These are phyloP conservation scores for Annulohypoxylon maeteangense DNA, from an alignment of 495 filamentous ascomycete species.

Conservation along the genomic window DNA sequence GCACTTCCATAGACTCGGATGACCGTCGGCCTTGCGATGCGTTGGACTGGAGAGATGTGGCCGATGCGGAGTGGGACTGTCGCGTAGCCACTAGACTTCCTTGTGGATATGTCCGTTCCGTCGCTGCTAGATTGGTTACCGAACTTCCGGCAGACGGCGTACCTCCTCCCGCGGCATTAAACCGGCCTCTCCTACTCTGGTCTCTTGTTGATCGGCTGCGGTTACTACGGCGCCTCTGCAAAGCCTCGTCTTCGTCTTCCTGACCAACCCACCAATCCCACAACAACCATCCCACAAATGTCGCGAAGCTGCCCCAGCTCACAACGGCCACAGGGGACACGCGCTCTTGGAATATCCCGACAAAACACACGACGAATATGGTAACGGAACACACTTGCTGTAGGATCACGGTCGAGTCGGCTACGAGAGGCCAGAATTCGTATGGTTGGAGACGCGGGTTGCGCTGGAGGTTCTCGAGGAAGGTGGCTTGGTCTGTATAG, in stretches of 20 bases:
- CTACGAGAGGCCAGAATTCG: constrained; percentile 96
- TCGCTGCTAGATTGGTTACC: constrained; percentile 49
- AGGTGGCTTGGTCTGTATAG: constrained; percentile 95
- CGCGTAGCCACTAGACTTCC: constrained; percentile 30
- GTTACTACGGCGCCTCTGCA: constrained; percentile 46
- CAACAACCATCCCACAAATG: constrained; percentile 86
- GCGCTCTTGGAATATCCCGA: constrained; percentile 85
- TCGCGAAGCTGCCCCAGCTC: constrained; percentile 81
- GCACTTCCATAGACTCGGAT: constrained; percentile 38
- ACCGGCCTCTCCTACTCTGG: constrained; percentile 43
- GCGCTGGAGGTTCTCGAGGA: constrained; percentile 93
- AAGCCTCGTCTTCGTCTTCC: constrained; percentile 55
- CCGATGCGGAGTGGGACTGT: constrained; percentile 47
- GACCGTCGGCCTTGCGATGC: constrained; percentile 47
- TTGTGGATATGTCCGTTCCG: constrained; percentile 41
- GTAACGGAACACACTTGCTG: constrained; percentile 95
- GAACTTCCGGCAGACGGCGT: constrained; percentile 55
- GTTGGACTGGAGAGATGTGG: constrained; percentile 51
- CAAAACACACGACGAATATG: constrained; percentile 94
- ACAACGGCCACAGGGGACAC: constrained; percentile 89
- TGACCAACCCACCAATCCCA: constrained; percentile 90
- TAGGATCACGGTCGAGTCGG: constrained; percentile 95
- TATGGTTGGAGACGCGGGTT: constrained; percentile 95
- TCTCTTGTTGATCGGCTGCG: constrained; percentile 44
- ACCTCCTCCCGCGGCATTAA: constrained; percentile 18